Evolutionary conservation across 1,284 basidiomycete genomes (phyloP).

Genomic region (Sporisorium exsertum): DNA sequence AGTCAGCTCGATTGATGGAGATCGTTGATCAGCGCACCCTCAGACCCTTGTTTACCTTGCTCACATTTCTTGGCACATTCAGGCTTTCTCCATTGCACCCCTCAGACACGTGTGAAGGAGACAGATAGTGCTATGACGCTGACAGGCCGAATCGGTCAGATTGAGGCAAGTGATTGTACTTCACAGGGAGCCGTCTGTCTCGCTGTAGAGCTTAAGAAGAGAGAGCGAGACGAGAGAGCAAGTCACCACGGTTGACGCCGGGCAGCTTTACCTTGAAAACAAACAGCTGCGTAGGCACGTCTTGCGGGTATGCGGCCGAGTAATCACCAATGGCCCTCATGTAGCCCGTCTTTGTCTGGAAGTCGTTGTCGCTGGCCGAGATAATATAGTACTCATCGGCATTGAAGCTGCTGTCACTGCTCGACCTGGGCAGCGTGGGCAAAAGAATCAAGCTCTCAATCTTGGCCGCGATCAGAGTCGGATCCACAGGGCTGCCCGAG

Average conservation of each 20-base stretch:
- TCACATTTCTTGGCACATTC: background rate
- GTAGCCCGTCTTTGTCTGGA: constrained; percentile 75
- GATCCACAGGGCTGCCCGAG: constrained; percentile 58
- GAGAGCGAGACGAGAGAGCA: constrained; percentile 33
- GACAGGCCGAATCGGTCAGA: background rate
- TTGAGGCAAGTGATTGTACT: background rate
- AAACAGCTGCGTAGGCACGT: constrained; percentile 76
- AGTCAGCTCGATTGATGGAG: background rate
- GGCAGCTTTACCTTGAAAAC: constrained; percentile 78
- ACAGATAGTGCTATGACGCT: background rate
- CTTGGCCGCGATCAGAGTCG: constrained; percentile 76
- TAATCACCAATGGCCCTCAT: constrained; percentile 47
- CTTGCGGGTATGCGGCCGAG: constrained; percentile 51
- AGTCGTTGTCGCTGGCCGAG: constrained; percentile 77
- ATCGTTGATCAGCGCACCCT: background rate
- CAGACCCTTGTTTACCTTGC: background rate
- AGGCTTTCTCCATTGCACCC: background rate
- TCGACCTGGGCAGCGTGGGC: constrained; percentile 73
- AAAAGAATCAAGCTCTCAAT: constrained; percentile 78
- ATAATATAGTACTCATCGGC: constrained; percentile 77
- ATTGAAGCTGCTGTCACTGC: constrained; percentile 67
- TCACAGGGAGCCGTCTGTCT: background rate
- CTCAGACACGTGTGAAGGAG: background rate
- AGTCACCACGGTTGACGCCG: constrained; percentile 57
- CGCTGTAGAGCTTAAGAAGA: background rate